These are phyloP conservation scores for Candida multigemmis DNA, from an alignment of 805 yeast species.

Conservation along the genomic window DNA sequence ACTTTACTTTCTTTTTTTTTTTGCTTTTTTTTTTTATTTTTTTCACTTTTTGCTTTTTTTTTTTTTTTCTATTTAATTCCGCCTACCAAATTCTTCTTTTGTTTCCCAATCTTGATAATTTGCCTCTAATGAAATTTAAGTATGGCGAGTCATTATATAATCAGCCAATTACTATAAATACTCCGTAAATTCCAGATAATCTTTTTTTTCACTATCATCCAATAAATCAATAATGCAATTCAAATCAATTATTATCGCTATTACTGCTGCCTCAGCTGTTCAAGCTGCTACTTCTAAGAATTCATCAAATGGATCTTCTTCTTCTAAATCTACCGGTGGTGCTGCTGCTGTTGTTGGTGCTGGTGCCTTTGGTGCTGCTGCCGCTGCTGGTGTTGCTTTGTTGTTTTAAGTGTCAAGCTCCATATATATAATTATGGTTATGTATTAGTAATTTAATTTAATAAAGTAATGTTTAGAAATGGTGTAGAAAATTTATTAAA, in stretches of 20 bases:
- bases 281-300: conserved; percentile 49
- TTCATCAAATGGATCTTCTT: conserved; percentile 29
- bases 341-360: conserved; percentile 56
- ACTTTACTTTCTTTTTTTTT: too few species aligned
- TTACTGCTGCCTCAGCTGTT: conserved; percentile 63
- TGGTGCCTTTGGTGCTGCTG: conserved; percentile 73
- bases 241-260: conserved; percentile 57
- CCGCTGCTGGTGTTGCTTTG: conserved; percentile 72
- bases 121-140: too few species aligned
- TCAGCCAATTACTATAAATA: too few species aligned
- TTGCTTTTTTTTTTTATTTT: too few species aligned
- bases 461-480: too few species aligned
- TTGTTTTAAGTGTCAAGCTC: conserved; percentile 27
- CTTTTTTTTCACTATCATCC: conserved; percentile 2
- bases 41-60: conserved; percentile 2
- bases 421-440: too few species aligned
- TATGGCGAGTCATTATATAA: too few species aligned
- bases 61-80: conserved; percentile 1
- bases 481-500: too few species aligned
- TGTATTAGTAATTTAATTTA: too few species aligned
- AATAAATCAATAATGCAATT: conserved; percentile 50
- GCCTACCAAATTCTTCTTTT: background rate
- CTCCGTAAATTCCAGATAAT: conserved; percentile 3
- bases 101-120: background rate
- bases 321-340: conserved; percentile 32